phyloP scores from a whole-genome alignment of 1,284 basidiomycete species.

The Cryptococcus jaspeensis region DNA sequence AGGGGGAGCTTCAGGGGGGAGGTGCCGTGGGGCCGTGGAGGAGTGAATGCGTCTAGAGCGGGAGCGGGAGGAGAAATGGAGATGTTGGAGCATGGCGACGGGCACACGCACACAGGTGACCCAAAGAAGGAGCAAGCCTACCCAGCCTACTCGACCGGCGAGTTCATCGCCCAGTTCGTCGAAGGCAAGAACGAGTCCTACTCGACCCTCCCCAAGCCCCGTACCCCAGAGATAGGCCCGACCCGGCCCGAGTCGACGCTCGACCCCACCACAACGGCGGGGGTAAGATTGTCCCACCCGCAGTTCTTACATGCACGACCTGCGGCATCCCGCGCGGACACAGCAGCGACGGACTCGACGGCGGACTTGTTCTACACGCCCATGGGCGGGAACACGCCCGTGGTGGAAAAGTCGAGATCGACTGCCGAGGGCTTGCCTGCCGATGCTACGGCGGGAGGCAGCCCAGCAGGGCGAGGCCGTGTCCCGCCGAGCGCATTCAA shows the following conservation, averaged over 20 bases:
- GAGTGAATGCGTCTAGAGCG: background rate
- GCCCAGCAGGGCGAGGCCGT: background rate
- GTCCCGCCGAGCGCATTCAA: slow-evolving; percentile 8
- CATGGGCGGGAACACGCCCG: slow-evolving; percentile 11
- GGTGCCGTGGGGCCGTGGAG: slow-evolving; percentile 3
- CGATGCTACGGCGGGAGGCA: background rate
- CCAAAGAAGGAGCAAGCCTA: background rate
- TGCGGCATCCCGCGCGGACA: slow-evolving; percentile 2
- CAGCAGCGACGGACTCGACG: slow-evolving; percentile 8
- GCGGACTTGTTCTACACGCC: slow-evolving; percentile 21
- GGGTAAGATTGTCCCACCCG: background rate
- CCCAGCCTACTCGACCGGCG: background rate
- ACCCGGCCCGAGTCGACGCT: slow-evolving; percentile 13
- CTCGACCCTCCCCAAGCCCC: background rate
- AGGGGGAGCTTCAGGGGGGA: slow-evolving; percentile 2
- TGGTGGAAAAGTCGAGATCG: slow-evolving; percentile 4
- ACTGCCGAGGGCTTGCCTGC: slow-evolving; percentile 3
- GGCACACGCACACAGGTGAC: no score
- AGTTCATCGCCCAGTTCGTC: slow-evolving; percentile 3
- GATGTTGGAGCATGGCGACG: background rate
- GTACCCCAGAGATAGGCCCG: background rate
- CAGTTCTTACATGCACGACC: background rate
- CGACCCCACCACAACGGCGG: background rate
- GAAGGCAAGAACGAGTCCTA: background rate
- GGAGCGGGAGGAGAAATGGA: background rate